These are phyloP conservation scores for Boechera divaricarpa DNA, from an alignment of 345 rosid genomes.

Conservation along the genomic window DNA sequence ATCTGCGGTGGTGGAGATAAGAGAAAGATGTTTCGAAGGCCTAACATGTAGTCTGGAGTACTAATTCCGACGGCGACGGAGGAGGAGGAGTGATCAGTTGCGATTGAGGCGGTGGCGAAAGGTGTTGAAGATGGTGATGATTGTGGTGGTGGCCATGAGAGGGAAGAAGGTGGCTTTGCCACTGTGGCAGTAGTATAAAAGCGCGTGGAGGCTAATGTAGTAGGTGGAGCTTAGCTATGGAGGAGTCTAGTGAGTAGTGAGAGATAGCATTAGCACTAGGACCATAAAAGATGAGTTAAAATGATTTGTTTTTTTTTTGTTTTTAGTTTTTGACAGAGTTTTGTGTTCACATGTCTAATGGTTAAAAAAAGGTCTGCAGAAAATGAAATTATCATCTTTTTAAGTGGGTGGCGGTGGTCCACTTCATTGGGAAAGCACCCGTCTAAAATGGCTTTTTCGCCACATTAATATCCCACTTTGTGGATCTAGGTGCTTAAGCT, in stretches of 20 bases:
- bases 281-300: constrained; percentile 7
- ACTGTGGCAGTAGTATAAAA: constrained; percentile 37
- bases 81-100: constrained; percentile 30
- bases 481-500: constrained; percentile 13
- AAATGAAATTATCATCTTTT: constrained; percentile 14
- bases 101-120: constrained; percentile 17
- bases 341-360: constrained; percentile 44
- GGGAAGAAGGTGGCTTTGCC: constrained; percentile 44
- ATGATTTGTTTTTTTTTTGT: background rate
- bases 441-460: constrained; percentile 38
- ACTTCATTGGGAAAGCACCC: constrained; percentile 40
- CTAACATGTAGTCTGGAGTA: constrained; percentile 58
- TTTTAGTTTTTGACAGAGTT: constrained; percentile 16
- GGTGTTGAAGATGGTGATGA: constrained; percentile 25
- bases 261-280: background rate
- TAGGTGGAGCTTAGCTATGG: constrained; percentile 41
- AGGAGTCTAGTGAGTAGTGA: constrained; percentile 40
- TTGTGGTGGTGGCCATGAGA: constrained; percentile 43
- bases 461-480: constrained; percentile 33
- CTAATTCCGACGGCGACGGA: background rate
- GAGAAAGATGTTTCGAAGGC: constrained; percentile 68
- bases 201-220: constrained; percentile 41
- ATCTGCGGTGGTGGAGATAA: constrained; percentile 52
- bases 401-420: constrained; percentile 36
- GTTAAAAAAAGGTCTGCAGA: constrained; percentile 25